Evolutionary conservation across 164 flowering plant species (phyloP).

Genomic region (Macadamia integrifolia): DNA sequence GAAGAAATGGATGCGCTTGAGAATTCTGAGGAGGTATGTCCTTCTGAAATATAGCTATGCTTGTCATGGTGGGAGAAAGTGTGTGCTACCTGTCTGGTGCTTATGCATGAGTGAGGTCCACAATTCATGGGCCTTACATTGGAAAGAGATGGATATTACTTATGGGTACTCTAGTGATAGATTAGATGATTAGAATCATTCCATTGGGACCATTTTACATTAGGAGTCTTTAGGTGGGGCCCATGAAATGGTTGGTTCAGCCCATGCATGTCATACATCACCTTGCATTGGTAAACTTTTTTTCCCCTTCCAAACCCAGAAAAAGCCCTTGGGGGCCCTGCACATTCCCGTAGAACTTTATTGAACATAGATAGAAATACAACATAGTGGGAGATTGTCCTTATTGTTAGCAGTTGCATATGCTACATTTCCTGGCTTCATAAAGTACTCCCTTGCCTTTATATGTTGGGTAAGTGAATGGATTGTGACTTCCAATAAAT

Average conservation of each 20-base stretch:
- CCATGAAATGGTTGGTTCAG: conserved; percentile 1
- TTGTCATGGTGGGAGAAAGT: not conserved
- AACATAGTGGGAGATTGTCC: too few relatives aligned
- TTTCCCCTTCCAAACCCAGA: too few relatives aligned
- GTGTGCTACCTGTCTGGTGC: not conserved
- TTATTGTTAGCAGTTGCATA: not conserved
- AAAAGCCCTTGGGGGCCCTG: too few relatives aligned
- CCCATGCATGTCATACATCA: not conserved
- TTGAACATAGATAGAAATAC: too few relatives aligned
- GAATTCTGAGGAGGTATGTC: conserved; percentile 58
- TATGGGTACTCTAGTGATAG: not conserved
- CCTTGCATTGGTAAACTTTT: not conserved
- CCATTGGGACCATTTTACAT: not conserved
- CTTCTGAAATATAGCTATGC: conserved; percentile 5
- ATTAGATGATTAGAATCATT: not conserved
- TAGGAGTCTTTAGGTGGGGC: not conserved
- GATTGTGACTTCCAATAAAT: not conserved
- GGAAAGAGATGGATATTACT: not conserved
- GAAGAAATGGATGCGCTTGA: conserved; percentile 59
- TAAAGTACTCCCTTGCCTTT: not conserved
- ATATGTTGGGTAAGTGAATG: conserved; percentile 4
- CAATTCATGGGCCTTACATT: not conserved
- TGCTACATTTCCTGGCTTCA: not conserved
- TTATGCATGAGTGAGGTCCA: not conserved
- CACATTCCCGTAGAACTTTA: too few relatives aligned